Evolutionary conservation across 108 stramenopile genomes (phyloP).

Genomic region (Stephanodiscus triporus): DNA sequence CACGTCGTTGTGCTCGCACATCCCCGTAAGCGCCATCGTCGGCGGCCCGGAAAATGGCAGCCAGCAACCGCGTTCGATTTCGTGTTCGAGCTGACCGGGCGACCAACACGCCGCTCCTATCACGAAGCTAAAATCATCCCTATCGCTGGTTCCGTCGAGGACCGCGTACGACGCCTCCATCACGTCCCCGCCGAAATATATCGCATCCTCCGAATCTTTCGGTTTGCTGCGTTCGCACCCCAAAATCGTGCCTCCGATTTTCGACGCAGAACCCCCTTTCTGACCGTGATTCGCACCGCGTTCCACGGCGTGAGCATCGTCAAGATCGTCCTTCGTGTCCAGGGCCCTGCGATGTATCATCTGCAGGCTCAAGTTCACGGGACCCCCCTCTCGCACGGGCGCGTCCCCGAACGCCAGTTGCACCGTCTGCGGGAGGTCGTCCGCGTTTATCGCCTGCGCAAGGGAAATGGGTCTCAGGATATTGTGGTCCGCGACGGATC

Average conservation of each 20-base stretch:
- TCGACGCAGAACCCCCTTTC: not conserved
- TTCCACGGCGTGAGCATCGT: not conserved
- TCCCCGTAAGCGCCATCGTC: conserved; percentile 67
- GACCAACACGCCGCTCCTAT: conserved; percentile 81
- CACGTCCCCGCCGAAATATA: conserved; percentile 72
- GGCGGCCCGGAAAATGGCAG: conserved; percentile 72
- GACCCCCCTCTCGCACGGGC: conserved; percentile 77
- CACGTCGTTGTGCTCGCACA: conserved; percentile 59
- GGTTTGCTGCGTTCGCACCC: conserved; percentile 23
- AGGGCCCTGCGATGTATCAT: conserved; percentile 62
- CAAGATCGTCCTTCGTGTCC: conserved; percentile 4
- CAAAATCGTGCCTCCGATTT: conserved; percentile 68
- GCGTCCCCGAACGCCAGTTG: conserved; percentile 62
- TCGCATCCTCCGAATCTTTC: conserved; percentile 49
- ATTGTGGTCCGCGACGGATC: conserved; percentile 2
- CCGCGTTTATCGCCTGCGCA: conserved; percentile 22
- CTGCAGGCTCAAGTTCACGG: conserved; percentile 78
- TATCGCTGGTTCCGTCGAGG: conserved; percentile 52
- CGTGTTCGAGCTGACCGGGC: conserved; percentile 74
- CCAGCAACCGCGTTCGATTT: conserved; percentile 85
- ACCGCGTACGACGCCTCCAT: conserved; percentile 70
- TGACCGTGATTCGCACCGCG: not conserved
- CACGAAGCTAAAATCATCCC: conserved; percentile 76
- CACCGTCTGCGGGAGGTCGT: conserved; percentile 49
- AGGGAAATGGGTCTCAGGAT: conserved; percentile 32